Percentiles rank a stretch among this genome's conserved stretches.
Evolutionary conservation across 2,329 filamentous ascomycete species (phyloP).

Genomic region (Aspergillus neoniger): DNA sequence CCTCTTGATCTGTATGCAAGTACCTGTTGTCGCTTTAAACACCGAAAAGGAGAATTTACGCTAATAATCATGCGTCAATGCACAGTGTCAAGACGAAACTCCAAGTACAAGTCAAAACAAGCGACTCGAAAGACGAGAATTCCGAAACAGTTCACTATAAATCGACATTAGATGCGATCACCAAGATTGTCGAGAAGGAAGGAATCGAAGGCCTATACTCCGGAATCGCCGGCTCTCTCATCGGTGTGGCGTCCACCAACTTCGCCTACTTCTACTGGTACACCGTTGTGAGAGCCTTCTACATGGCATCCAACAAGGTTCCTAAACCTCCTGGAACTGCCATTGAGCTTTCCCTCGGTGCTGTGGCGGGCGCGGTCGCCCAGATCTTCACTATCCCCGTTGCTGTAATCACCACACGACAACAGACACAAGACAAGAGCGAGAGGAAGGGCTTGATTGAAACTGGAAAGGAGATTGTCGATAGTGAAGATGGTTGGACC

Average conservation of each 20-base stretch:
- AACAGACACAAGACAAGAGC: constrained; percentile 84
- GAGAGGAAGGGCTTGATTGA: constrained; percentile 85
- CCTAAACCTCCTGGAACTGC: constrained; percentile 72
- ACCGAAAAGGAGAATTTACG: neutral
- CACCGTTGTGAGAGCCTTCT: constrained; percentile 79
- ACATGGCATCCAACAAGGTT: constrained; percentile 62
- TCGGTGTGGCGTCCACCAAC: constrained; percentile 95
- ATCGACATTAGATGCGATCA: constrained; percentile 84
- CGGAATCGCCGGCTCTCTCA: constrained; percentile 79
- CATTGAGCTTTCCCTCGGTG: constrained; percentile 80
- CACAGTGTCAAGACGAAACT: constrained; percentile 89
- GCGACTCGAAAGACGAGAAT: constrained; percentile 46
- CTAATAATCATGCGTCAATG: constrained; percentile 21
- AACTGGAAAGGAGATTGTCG: constrained; percentile 83
- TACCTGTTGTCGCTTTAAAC: neutral
- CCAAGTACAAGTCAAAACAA: constrained; percentile 84
- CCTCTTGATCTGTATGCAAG: constrained; percentile 85
- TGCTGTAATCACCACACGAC: constrained; percentile 89
- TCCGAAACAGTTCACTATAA: constrained; percentile 71
- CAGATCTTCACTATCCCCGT: constrained; percentile 97
- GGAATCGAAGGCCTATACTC: constrained; percentile 82
- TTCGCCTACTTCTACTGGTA: constrained; percentile 99
- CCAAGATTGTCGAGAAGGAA: constrained; percentile 78
- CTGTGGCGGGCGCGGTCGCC: constrained; percentile 83
- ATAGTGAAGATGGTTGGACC: constrained; percentile 83